Evolutionary conservation across 106 monocot species (phyloP).

Genomic region (Posidonia australis): DNA sequence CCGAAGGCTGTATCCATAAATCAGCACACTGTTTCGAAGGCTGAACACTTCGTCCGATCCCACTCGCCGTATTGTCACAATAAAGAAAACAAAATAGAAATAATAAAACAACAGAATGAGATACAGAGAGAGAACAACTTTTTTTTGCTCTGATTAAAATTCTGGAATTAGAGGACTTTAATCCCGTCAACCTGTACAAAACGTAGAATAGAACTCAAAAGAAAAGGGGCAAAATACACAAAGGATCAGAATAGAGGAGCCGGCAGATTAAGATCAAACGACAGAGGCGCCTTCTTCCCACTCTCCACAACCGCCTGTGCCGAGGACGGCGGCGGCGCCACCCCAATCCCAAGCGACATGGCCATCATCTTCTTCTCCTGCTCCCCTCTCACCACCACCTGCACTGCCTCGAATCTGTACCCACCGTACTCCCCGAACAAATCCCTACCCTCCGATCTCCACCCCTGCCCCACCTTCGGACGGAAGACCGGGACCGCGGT

Average conservation of each 20-base stretch:
- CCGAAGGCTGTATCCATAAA: too few relatives aligned
- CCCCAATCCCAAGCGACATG: not conserved
- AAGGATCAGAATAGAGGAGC: constrained; percentile 4
- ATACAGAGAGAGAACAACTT: too few relatives aligned
- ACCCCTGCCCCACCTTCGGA: not conserved
- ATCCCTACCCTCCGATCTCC: not conserved
- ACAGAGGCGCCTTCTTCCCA: constrained; percentile 2
- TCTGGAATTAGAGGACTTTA: too few relatives aligned
- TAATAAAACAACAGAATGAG: too few relatives aligned
- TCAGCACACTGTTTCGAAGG: too few relatives aligned
- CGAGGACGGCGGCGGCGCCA: not conserved
- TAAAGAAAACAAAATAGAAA: too few relatives aligned
- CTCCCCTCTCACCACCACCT: constrained; percentile 11
- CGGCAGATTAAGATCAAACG: constrained; percentile 18
- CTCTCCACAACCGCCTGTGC: not conserved
- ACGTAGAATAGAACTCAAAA: too few relatives aligned
- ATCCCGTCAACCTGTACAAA: too few relatives aligned
- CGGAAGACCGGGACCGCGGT: not conserved
- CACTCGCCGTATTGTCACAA: too few relatives aligned
- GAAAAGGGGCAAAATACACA: too few relatives aligned
- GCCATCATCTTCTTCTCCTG: constrained; percentile 18
- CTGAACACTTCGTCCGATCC: too few relatives aligned
- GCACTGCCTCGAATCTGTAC: constrained; percentile 26
- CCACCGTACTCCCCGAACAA: constrained; percentile 6
- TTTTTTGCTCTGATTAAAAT: too few relatives aligned